Conservation (phyloP, 768 basidiomycete species). For the Holtermannia corniformis region DNA sequence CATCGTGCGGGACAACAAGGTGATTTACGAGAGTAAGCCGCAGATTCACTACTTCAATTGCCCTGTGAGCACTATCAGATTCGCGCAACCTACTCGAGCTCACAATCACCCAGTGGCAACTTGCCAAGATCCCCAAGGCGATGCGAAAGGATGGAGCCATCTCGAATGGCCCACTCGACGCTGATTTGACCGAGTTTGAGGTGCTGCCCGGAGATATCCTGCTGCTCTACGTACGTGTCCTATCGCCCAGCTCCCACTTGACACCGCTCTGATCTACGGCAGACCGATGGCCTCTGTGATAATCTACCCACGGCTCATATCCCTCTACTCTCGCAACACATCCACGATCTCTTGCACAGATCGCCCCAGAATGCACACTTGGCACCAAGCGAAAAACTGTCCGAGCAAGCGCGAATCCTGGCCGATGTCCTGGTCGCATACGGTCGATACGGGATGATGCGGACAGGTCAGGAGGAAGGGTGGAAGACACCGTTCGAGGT, state of each 20-base stretch:
- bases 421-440: conserved; percentile 40
- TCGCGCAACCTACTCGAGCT: neutral
- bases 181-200: conserved; percentile 24
- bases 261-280: neutral
- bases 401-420: conserved; percentile 27
- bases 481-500: conserved; percentile 40
- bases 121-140: conserved; percentile 13
- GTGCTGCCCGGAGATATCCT: conserved; percentile 35
- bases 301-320: conserved; percentile 36
- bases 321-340: conserved; percentile 21
- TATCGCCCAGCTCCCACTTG: neutral
- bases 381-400: conserved; percentile 16
- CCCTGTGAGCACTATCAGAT: conserved; percentile 27
- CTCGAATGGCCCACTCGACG: conserved; percentile 26
- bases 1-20: conserved; percentile 31
- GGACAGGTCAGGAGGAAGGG: conserved; percentile 31
- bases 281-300: conserved; percentile 42
- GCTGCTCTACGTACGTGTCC: conserved; percentile 33
- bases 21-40: conserved; percentile 20
- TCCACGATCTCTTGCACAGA: conserved; percentile 15
- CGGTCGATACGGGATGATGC: conserved; percentile 36
- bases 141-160: conserved; percentile 9
- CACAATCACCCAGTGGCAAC: conserved; percentile 12
- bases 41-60: conserved; percentile 41
- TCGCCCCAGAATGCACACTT: conserved; percentile 30